A percentile compares a stretch with the other conserved stretches of the same genome.
Conservation (phyloP, 768 basidiomycete genomes). For the Auriculariales sp. region DNA sequence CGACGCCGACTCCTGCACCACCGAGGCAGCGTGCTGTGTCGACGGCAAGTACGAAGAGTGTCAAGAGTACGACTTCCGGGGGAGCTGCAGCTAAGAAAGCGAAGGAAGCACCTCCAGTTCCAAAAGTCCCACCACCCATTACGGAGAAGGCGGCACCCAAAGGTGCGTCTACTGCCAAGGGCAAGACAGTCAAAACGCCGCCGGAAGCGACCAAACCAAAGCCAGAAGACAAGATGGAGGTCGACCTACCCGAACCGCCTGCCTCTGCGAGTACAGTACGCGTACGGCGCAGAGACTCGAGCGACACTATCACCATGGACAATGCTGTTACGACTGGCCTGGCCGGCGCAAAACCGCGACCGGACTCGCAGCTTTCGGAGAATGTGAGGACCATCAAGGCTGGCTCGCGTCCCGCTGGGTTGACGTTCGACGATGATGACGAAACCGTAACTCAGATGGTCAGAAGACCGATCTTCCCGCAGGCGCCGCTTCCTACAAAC, state of each 20-base stretch:
- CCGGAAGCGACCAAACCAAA: neutral
- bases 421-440: neutral
- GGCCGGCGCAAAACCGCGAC: neutral
- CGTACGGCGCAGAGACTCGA: conserved; percentile 23
- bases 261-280: neutral
- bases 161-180: neutral
- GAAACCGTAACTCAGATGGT: neutral
- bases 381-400: neutral
- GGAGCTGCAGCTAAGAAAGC: conserved; percentile 2
- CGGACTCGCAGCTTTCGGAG: neutral
- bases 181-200: neutral
- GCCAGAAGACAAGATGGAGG: neutral
- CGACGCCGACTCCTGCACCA: conserved; percentile 4
- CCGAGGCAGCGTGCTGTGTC: conserved; percentile 6
- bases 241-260: no score
- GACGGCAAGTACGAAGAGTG: neutral
- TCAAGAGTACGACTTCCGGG: conserved; percentile 2
- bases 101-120: neutral
- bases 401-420: conserved; percentile 3
- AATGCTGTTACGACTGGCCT: neutral
- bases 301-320: conserved; percentile 19
- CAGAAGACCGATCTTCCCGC: no score
- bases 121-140: conserved; percentile 2
- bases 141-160: neutral
- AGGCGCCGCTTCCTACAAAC: neutral